Evolutionary conservation across 1,139 yeast genomes (phyloP), one percentile per base, ranked within the genome.

Genomic region (Tardiomyces blankii): DNA sequence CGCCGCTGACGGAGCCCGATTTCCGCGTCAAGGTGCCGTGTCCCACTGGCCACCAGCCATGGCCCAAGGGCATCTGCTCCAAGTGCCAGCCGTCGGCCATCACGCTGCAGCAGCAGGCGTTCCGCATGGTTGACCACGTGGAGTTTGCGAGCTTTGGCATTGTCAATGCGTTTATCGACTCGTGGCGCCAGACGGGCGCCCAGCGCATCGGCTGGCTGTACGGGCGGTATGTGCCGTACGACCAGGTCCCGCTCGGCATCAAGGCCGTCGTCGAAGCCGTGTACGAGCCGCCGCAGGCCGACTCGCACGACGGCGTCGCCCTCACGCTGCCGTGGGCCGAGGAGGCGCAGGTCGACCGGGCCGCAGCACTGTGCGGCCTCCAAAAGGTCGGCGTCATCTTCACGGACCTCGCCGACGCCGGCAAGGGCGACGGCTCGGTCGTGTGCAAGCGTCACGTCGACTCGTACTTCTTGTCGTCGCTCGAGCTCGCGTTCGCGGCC

Each of bases 11-110:
- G 28, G 84, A 81, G 55, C 86, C 93, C 1, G 70, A 79, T 55
- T 91, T 74, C 62, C 58, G 60, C 42, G 85, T 91, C 30, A 72
- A 77, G 50, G 71, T 74, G 50, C 66, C 73, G 13, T 88, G 97
- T 60, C 74, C 74, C 1, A 73, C 78, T 40, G 96, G 96, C 0
- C 98, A 91, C 63, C 78, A 82, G 42, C 91, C 95, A 7, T 89
- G 95, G 83, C 97, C 98, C 1, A 74, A 71, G 46, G 96, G 97
- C 0, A 88, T 91, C 53, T 91, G 98, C 61, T 83, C 95, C n/a
- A 87, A 88, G 63, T 91, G 98, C 64, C 97, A 89, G 63, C 97
- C 98, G 0, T 80, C 95, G 1, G 94, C 96, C 0, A 87, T 93
- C 48, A 88, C 97, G 0, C 70, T 93, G 51, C 95, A 84, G 61